These are phyloP conservation scores for Beauveria sp. DNA, from an alignment of 2,329 filamentous ascomycete species.

Conservation along the genomic window DNA sequence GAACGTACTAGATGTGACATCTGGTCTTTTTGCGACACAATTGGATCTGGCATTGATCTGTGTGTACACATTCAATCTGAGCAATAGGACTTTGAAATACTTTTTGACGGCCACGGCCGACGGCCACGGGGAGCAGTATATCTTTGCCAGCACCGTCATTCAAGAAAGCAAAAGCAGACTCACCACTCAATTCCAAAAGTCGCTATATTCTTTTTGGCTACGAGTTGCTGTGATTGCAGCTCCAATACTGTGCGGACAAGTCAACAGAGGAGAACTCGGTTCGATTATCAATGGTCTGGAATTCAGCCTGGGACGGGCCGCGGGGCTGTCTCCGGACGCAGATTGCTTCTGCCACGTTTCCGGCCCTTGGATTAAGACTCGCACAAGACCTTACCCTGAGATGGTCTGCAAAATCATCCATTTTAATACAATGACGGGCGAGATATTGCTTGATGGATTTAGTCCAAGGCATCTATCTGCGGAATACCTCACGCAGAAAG, in stretches of 20 bases:
- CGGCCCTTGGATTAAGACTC: not conserved
- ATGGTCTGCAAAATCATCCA: constrained; percentile 8
- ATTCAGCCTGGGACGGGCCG: not conserved
- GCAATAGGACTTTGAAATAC: not conserved
- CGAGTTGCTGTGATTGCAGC: not conserved
- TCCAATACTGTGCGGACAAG: not conserved
- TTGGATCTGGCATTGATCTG: not conserved
- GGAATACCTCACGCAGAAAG: not conserved
- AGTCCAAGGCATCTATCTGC: not conserved
- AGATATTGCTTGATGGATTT: not conserved
- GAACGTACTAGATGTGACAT: not conserved
- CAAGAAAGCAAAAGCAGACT: not conserved
- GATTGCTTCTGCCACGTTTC: not conserved
- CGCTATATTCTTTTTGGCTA: not conserved
- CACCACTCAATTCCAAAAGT: not conserved
- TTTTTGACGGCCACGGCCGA: rapidly evolving
- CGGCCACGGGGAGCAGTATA: not conserved
- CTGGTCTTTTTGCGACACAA: not conserved
- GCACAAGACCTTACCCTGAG: rapidly evolving
- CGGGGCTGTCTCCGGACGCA: not conserved
- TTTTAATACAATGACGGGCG: not conserved
- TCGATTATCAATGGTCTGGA: rapidly evolving
- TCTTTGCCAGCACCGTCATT: not conserved
- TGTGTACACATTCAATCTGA: not conserved
- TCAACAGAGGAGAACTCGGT: not conserved